Percentiles rank a stretch among this genome's conserved stretches.
phyloP scores from a whole-genome alignment of 225 moss, liverwort and hornwort species.

The Polytrichum formosum region DNA sequence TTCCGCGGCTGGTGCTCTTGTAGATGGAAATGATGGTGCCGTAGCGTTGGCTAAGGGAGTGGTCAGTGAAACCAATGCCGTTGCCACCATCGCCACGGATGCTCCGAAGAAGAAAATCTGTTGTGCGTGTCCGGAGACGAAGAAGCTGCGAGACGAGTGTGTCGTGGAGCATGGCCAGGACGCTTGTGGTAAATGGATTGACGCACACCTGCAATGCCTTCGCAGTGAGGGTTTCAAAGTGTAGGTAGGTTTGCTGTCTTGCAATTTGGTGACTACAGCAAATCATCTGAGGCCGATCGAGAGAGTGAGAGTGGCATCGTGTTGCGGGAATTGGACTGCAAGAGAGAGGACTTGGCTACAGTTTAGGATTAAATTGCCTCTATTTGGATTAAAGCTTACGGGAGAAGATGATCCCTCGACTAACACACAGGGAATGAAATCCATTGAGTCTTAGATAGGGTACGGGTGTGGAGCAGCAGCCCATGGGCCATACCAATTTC shows the following conservation, averaged over 20 bases:
- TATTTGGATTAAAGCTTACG: too few species aligned
- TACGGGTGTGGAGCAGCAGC: too few species aligned
- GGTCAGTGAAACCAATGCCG: slow-evolving; percentile 2
- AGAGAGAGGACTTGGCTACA: too few species aligned
- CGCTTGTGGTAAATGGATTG: slow-evolving; percentile 80
- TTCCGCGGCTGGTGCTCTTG: slow-evolving; percentile 1
- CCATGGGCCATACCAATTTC: too few species aligned
- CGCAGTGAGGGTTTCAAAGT: slow-evolving; percentile 81
- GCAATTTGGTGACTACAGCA: too few species aligned
- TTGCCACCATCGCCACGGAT: slow-evolving; percentile 6
- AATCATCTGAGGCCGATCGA: too few species aligned
- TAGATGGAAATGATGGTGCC: slow-evolving; percentile 10
- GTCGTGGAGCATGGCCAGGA: slow-evolving; percentile 70
- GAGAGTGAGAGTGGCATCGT: too few species aligned
- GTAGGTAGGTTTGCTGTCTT: background rate
- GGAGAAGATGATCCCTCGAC: too few species aligned
- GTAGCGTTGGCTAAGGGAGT: background rate
- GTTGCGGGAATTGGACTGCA: too few species aligned
- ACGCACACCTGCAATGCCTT: slow-evolving; percentile 79
- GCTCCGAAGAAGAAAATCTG: slow-evolving; percentile 81
- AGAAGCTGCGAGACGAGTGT: slow-evolving; percentile 78
- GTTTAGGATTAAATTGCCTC: too few species aligned
- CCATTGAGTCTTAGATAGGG: too few species aligned
- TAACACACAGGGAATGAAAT: too few species aligned
- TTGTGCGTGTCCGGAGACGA: slow-evolving; percentile 88